Base-by-base conservation (phyloP, 768 basidiomycete genomes). In the Mycena amicta region DNA sequence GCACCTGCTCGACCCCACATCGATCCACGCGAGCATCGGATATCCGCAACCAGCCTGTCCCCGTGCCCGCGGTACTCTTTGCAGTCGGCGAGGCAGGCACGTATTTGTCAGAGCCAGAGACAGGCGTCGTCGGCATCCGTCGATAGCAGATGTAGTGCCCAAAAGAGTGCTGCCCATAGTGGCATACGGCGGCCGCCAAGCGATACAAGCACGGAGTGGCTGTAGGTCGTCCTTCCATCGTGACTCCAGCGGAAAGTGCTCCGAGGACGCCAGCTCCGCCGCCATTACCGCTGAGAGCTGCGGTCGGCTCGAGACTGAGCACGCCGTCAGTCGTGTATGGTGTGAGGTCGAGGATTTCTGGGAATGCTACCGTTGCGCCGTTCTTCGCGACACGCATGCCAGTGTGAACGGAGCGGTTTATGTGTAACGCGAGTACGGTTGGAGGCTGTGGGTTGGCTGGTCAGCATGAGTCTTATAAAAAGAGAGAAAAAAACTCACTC, bases 141-240 rank as follows among this genome's bases (percentile, higher is more conserved):
- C 97, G 83, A 70, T 87, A 96, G 64, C 91, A 93, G 63, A 98
- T 84, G 70, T 96, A 99, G 70, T 99, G 96, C 4, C 96, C 96
- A 68, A 91, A 95, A 3, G 89, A 89, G 68, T 97, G 95, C 53
- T 88, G 85, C 15, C 96, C 96, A 68, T 88, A 96, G 72, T 98
- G 96, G 65, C 93, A 93, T 16, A 98, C 94, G 28, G 92, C 86
- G 11, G 92, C 87, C 2, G 86, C 74, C 31, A 98, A 83, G 46
- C 94, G 85, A 72, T 98, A 98, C 31, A 95, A 76, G n/a, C 86
- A 88, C 45, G 83, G 83, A 1, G 86, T 85, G 1, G 83, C 84
- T 0, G 84, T 86, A 1, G 78, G 77, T 15, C 43, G 22, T 6
- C 49, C 27, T n/a, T n/a, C n/a, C n/a, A n/a, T n/a, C n/a, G n/a